Base-by-base conservation (phyloP, 2,329 filamentous ascomycete species). In the Fonsecaea multimorphosa region DNA sequence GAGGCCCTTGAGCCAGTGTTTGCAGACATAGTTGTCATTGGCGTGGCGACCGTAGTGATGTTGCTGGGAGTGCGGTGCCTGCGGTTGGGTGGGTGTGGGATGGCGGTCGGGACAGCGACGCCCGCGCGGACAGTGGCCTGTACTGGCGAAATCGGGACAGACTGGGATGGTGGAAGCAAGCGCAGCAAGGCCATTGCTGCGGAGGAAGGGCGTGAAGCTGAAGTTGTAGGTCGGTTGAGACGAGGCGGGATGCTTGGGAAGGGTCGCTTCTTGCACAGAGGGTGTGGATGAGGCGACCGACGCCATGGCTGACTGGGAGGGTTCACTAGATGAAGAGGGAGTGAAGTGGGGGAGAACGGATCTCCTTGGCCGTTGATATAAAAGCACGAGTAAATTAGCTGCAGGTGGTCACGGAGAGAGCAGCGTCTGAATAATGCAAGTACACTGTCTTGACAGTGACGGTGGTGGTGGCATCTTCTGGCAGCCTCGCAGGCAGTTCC, bases 1-100 rank as follows among this genome's bases (percentile, higher is more conserved):
- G 22, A 99, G 87, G 0, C 93, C 94, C 70, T 96, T 91, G 75
- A 98, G 88, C 89, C 95, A 98, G 84, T 98, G 95, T 82, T 99
- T 99, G 87, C 95, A 99, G 67, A 99, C 94, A 16, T 98, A 87
- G 58, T 82, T 86, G 67, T 74, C 72, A 67, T 73, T 73, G 24
- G 49, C 29, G 40, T 70, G 65, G 58, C 67, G 64, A 58, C 67
- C 72, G 46, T 71, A 71, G 60, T 67, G 63, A 32, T 70, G 63
- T 29, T 70, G 70, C 77, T 19, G 79, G 14, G 58, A 60, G 14
- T 49, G 44, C 77, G 79, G 75, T 12, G 77, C 76, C 52, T 78
- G 76, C 3, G 78, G 78, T 52, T 78, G 77, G 4, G 78, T 78
- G 14, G 81, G 81, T 0, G 81, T 83, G 1, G 80, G 82, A 82